phyloP scores from a whole-genome alignment of 2,329 filamentous ascomycete species.

The Helotiales sp. region DNA sequence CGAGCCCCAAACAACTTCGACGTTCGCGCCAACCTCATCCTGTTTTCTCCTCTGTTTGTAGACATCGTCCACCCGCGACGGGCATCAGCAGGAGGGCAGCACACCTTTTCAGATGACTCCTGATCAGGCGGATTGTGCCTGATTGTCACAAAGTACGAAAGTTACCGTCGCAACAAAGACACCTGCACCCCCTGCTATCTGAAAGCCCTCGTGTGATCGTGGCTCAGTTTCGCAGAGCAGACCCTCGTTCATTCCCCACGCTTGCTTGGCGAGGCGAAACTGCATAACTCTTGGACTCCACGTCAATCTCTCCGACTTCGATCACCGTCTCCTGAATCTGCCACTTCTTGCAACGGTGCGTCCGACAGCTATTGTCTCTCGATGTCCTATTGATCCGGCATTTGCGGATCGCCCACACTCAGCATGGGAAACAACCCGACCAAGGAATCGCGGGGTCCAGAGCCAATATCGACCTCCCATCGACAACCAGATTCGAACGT shows the following conservation, averaged over 20 bases:
- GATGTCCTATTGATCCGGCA: conserved; percentile 29
- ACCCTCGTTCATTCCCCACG: conserved; percentile 30
- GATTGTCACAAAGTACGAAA: no score
- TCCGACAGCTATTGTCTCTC: conserved; percentile 11
- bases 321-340: conserved; percentile 7
- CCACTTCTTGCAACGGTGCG: conserved; percentile 2
- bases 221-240: conserved; percentile 8
- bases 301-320: conserved; percentile 13
- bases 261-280: conserved; percentile 24
- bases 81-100: conserved; percentile 1
- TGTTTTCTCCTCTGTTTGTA: neutral
- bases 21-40: neutral
- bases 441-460: conserved; percentile 31
- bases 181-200: conserved; percentile 4
- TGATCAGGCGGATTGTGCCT: conserved; percentile 24
- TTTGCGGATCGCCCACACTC: conserved; percentile 26
- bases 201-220: conserved; percentile 7
- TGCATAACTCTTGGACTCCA: conserved; percentile 26
- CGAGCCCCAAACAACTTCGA: neutral
- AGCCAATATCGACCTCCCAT: conserved; percentile 21
- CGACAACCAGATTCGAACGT: conserved; percentile 21
- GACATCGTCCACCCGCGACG: neutral
- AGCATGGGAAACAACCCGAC: conserved; percentile 36
- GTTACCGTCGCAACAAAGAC: neutral
- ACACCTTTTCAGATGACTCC: conserved; percentile 22